Percentiles rank a stretch among this genome's conserved stretches.
These are phyloP conservation scores for Raffaelea ambrosiae DNA, from an alignment of 2,329 filamentous ascomycete species.

Conservation along the genomic window DNA sequence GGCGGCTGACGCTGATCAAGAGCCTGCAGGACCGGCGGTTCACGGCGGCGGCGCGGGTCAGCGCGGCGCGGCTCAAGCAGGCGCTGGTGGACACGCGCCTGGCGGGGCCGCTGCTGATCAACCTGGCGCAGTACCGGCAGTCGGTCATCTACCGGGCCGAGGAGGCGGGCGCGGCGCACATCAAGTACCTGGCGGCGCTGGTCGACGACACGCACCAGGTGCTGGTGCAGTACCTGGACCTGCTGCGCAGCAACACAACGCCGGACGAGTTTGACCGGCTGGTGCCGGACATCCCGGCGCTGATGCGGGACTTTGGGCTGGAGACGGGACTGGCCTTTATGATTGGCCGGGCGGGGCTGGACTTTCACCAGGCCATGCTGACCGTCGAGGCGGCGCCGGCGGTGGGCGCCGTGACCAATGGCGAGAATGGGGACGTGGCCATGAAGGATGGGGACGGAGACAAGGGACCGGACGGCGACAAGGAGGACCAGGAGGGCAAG, in stretches of 20 bases:
- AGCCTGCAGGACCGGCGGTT: slow-evolving; percentile 69
- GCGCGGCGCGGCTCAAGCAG: slow-evolving; percentile 71
- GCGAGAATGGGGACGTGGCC: slow-evolving; percentile 34
- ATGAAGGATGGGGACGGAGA: slow-evolving; percentile 29
- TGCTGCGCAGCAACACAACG: slow-evolving; percentile 72
- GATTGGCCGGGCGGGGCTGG: slow-evolving; percentile 67
- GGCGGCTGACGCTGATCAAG: slow-evolving; percentile 68
- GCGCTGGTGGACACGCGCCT: slow-evolving; percentile 70
- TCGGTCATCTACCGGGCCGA: slow-evolving; percentile 71
- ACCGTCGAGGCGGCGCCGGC: slow-evolving; percentile 5
- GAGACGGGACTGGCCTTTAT: slow-evolving; percentile 77
- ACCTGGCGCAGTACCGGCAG: slow-evolving; percentile 82
- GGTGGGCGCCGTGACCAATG: neutral
- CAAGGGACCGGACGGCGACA: neutral
- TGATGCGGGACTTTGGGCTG: slow-evolving; percentile 73
- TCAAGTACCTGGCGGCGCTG: slow-evolving; percentile 82
- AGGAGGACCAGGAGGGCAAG: too few relatives aligned
- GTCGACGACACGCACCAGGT: slow-evolving; percentile 85
- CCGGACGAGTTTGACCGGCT: slow-evolving; percentile 68
- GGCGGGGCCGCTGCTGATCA: slow-evolving; percentile 75
- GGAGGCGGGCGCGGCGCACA: slow-evolving; percentile 59
- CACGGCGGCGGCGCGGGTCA: slow-evolving; percentile 53
- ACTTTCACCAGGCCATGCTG: slow-evolving; percentile 40
- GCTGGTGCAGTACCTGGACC: slow-evolving; percentile 79
- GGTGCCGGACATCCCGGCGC: slow-evolving; percentile 64